Base-by-base conservation (phyloP, 73 alveolate species). In the Stentor coeruleus region DNA sequence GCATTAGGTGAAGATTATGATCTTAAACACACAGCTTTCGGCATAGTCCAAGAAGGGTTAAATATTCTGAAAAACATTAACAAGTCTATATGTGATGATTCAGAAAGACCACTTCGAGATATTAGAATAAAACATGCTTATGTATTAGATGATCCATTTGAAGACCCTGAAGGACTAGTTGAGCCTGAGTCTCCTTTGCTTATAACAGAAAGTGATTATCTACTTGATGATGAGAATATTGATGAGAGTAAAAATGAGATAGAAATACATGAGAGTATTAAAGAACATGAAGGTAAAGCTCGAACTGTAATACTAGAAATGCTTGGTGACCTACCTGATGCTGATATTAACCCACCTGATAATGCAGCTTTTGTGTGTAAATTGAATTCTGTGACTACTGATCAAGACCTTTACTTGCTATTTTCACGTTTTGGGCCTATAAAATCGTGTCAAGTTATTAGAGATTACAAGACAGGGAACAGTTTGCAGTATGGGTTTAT, bases 391-490 rank as follows among this genome's bases (percentile, higher is more conserved):
- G 93, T 95, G 11, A 97, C 99, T 0, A 75, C 77, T n/a, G 99
- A 94, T 35, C 86, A 93, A 59, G 99, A 96, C 87, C 86, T 96
- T n/a, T 97, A 93, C 60, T 81, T 91, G 39, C 84, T 92, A 30
- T 95, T 96, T 85, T 89, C 95, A 37, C 91, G 99, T 77, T 98
- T 97, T 86, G 99, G 99, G 0, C 92, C 92, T 38, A 97, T 98
- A 76, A 94, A 92, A 83, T 87, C 91, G 84, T 96, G 99, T 81
- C 93, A 96, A 88, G 97, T 98, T 15, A 94, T 98, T 73, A 85
- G 99, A 82, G 99, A 98, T 89, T 96, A 98, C 98, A 96, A 97
- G 87, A 97, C 99, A 3, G 99, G 99, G 6, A 98, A 96, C 74
- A 95, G 99, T 37, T 88, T 97, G 36, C 94, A 97, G 84, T 97